Evolutionary conservation across 2,329 filamentous ascomycete genomes (phyloP), one percentile per base, ranked within the genome.

Genomic region (Tolypocladium ovalisporum): DNA sequence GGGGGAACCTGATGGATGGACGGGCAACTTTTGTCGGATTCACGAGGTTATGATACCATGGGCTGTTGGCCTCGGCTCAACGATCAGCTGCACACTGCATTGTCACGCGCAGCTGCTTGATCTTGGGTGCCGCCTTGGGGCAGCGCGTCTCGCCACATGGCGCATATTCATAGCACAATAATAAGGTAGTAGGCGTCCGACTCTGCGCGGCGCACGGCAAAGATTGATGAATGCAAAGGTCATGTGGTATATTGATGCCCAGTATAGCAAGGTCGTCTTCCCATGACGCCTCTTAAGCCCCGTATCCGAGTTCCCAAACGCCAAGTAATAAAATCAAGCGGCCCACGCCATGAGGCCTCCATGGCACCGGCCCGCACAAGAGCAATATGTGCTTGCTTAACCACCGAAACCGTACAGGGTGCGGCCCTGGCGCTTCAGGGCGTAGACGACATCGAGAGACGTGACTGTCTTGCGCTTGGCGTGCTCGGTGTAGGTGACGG

Each of bases 341-440:
- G 51, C 27, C 37, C 35, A 53, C 19, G 36, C 49, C 36, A 53
- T 47, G 36, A 17, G 29, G 27, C 27, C n/a, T 27, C 49, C 34
- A n/a, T 24, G 51, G 27, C 13, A 3, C 39, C 49, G 19, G 39
- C 44, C 52, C 15, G 56, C 51, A 60, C 58, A 53, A 15, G 19
- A 35, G 29, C 29, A 22, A 9, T 3, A 2, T 29, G 10, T 34
- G 19, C 32, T 12, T 22, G 29, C 42, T 85, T 89, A 93, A 83
- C 88, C 89, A 82, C 89, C 89, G 83, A 92, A 92, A 80, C 89
- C 88, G 82, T 92, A 93, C 64, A 92, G 87, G 72, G 88, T 89
- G 70, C 87, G 81, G 71, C 83, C 83, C 76, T 86, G 83, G 73
- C 83, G 78, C 80, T 86, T 86, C 65, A 86, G 78, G 52, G 83